Base-by-base conservation (phyloP, 2,329 filamentous ascomycete species). In the Xylaria digitata region DNA sequence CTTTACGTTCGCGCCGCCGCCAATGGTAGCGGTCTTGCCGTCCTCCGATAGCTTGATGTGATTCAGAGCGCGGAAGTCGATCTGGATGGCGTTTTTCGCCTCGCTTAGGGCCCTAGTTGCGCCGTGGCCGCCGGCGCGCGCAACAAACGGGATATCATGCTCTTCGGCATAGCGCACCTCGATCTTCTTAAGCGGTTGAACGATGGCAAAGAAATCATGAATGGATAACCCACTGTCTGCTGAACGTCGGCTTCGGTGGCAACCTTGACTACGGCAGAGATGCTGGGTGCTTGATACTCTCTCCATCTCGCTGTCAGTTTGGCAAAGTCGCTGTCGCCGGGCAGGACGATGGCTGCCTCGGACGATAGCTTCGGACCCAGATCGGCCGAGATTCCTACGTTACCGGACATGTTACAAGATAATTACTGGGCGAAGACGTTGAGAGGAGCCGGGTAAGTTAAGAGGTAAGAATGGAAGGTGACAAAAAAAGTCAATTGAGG, bases 21-120 rank as follows among this genome's bases (percentile, higher is more conserved):
- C 78, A 58, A 79, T 71, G 0, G 68, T 76, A 9, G 74, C 78
- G 4, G 70, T 72, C 1, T 64, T 66, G 8, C 76, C 76, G 64
- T 78, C 74, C 19, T 66, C 42, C 2, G 75, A 68, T 15, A 80
- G 59, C 2, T 46, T 66, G 42, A 79, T 60, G 7, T 70, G 59
- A 46, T 72, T 73, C 21, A 80, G 58, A 17, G 62, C 19, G 34
- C 75, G 70, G 21, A 73, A 54, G n/a, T 72, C 71, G 26, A 75
- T 73, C 23, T 70, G 66, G 23, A 73, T 68, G 23, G 69, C 71
- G 50, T 71, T 53, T 23, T 57, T 62, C 5, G 68, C 71, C 6
- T 46, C n/a, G 0, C 50, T 66, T n/a, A 73, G 0, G 11, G 34
- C 34, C 34, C 11, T 7, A 7, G 71, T 74, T 17, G 68, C 68